A percentile compares a stretch with the other conserved stretches of the same genome.
Evolutionary conservation across 805 yeast genomes (phyloP).

Genomic region (Saccharomycopsis sp.): DNA sequence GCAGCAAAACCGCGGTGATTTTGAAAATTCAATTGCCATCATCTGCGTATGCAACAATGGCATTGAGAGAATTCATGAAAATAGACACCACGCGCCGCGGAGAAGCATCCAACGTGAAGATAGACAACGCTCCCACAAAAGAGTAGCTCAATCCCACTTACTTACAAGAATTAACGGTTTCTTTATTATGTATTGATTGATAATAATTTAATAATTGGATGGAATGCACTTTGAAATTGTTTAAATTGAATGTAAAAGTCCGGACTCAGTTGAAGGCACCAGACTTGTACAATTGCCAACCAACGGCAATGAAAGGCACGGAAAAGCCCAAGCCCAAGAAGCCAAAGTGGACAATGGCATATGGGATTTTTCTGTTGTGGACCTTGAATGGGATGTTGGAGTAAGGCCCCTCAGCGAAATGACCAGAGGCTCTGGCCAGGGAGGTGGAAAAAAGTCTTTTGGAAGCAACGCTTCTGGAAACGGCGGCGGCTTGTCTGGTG

Average conservation of each 20-base stretch:
- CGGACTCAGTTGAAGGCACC: slow-evolving; percentile 34
- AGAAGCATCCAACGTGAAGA: slow-evolving; percentile 36
- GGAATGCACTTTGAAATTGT: too few species aligned
- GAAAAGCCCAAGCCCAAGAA: slow-evolving; percentile 63
- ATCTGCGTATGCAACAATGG: slow-evolving; percentile 96
- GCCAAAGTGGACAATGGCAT: slow-evolving; percentile 71
- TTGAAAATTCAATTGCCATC: slow-evolving; percentile 70
- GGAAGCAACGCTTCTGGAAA: slow-evolving; percentile 23
- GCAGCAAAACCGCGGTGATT: slow-evolving; percentile 56
- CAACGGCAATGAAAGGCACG: slow-evolving; percentile 70
- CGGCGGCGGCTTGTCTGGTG: slow-evolving; percentile 26
- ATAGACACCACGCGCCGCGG: slow-evolving; percentile 56
- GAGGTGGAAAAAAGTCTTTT: slow-evolving; percentile 49
- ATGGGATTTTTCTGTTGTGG: slow-evolving; percentile 87
- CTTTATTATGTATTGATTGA: too few species aligned
- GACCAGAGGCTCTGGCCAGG: slow-evolving; percentile 37
- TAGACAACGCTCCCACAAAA: neutral
- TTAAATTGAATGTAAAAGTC: neutral
- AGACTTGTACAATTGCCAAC: slow-evolving; percentile 80
- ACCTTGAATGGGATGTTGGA: slow-evolving; percentile 91
- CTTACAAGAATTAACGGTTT: too few species aligned
- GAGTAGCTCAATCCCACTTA: neutral
- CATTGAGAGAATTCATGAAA: slow-evolving; percentile 81
- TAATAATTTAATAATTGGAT: too few species aligned
- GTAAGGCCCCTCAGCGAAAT: slow-evolving; percentile 77